Evolutionary conservation across 148 eudicot genomes (phyloP), one percentile per base, ranked within the genome.

Genomic region (Rhododendron ovatum): DNA sequence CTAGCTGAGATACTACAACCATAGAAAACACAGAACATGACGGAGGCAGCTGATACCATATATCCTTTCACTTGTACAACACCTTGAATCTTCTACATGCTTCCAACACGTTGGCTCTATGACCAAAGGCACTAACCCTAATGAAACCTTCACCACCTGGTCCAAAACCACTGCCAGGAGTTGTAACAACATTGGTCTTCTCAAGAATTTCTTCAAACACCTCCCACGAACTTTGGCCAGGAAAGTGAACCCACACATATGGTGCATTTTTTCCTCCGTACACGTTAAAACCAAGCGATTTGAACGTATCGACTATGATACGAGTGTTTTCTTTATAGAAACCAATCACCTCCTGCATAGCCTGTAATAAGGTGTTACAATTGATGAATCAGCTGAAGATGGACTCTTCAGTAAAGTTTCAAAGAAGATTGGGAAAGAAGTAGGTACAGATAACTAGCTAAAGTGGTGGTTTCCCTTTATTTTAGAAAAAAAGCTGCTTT

Each of bases 201-300:
- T 92, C 92, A 1, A 96, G 91, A 85, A 96, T 94, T 41, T 95
- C 91, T 26, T 87, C 88, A 82, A 95, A 96, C 5, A 95, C 89
- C 41, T 95, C 95, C 98, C 98, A 96, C 2, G 99, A 96, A 71
- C 88, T 90, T 17, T 85, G 86, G 26, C 98, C 99, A 24, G 96
- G 99, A 69, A 96, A 96, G 77, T 96, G 95, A 80, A 96, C 95
- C 98, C 96, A 96, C 22, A 96, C 80, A 84, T 95, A 96, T 3
- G 99, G 99, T 79, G 99, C 99, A 83, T 96, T 96, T 78, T 86
- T 85, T 1, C 99, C 98, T 37, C 99, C 98, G 79, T 96, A 92
- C 13, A 91, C 95, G 45, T 88, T 88, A 3, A 94, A 85, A 4
- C 93, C 96, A 20, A 93, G 82, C 12, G 95, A 89, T 65, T 87